Evolutionary conservation across 768 basidiomycete genomes (phyloP).

Genomic region (Mycena kentingensis): DNA sequence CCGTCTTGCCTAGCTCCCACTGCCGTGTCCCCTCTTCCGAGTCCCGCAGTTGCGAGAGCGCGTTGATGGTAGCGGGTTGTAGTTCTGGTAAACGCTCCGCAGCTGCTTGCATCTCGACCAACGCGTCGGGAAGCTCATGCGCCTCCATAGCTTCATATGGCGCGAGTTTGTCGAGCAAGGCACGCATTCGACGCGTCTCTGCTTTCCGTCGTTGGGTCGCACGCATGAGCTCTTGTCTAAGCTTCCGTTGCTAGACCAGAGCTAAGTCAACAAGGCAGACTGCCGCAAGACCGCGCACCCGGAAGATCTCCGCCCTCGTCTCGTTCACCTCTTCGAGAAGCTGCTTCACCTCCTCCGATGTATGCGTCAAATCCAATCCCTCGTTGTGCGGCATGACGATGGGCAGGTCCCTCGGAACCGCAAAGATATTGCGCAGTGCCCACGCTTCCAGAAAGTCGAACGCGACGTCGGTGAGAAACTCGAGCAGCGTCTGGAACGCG

Average conservation of each 20-base stretch:
- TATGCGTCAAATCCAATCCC: conserved; percentile 63
- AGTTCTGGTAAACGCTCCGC: conserved; percentile 53
- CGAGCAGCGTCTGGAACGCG: conserved; percentile 85
- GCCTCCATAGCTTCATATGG: conserved; percentile 18
- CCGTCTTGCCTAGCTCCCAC: conserved; percentile 76
- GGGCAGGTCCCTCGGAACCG: conserved; percentile 66
- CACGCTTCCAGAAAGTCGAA: conserved; percentile 93
- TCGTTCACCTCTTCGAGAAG: conserved; percentile 70
- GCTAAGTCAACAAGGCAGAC: conserved; percentile 6
- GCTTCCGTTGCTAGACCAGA: conserved; percentile 59
- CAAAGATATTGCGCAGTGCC: conserved; percentile 86
- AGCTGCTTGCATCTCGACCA: conserved; percentile 44
- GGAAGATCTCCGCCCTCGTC: conserved; percentile 65
- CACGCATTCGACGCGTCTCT: conserved; percentile 49
- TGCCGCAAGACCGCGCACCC: conserved; percentile 52
- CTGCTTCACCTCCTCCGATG: conserved; percentile 59
- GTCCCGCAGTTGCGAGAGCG: conserved; percentile 38
- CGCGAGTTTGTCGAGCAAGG: conserved; percentile 41
- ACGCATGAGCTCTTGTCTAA: conserved; percentile 57
- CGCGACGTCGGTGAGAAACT: conserved; percentile 85
- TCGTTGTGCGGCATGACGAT: conserved; percentile 78
- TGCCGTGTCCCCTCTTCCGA: conserved; percentile 66
- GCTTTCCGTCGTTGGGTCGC: conserved; percentile 51
- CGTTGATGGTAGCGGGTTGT: conserved; percentile 38
- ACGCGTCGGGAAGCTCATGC: not conserved